Evolutionary conservation across 2,329 filamentous ascomycete genomes (phyloP), one percentile per base, ranked within the genome.

Genomic region (Dryadomyces quercivorus): DNA sequence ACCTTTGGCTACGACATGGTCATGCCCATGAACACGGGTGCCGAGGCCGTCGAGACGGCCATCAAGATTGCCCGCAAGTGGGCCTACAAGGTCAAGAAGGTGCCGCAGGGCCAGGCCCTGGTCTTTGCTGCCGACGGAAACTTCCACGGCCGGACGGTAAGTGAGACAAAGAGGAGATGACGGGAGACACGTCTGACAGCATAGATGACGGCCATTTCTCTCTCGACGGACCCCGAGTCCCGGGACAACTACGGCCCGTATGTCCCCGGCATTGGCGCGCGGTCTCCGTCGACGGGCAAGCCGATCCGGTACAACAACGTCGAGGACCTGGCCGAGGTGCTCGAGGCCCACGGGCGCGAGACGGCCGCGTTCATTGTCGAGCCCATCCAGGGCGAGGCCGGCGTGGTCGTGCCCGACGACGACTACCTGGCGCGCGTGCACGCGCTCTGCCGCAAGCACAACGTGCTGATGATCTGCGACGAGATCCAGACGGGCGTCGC

Each of bases 401-500:
- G 93, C 59, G 95, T 98, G 50, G 88, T 97, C 13, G 93, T 97
- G 10, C 93, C 93, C 6, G 87, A 92, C 61, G 88, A 92, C 52
- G 84, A 85, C 70, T 98, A 98, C 72, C 81, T 98, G 38, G 70
- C 75, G 61, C 82, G 85, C 64, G 88, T 91, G 48, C 81, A 89
- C 55, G 86, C 80, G 22, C 83, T 97, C 22, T 98, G 93, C 76
- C 89, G 88, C 71, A 87, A 95, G 77, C 82, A 97, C 77, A 95
- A 96, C 60, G 90, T 95, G 43, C 82, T 98, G 50, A 75, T 98
- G 66, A 97, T 98, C 69, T 95, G 88, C 69, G 93, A 98, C 68
- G 93, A 98, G 77, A 96, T 98, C 64, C 93, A 98, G 73, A 98
- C 93, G 5, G 92, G 92, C 61, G 95, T 98, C 66, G 93, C 90